Evolutionary conservation across 495 filamentous ascomycete species (phyloP).

Genomic region (Neurospora pannonica): DNA sequence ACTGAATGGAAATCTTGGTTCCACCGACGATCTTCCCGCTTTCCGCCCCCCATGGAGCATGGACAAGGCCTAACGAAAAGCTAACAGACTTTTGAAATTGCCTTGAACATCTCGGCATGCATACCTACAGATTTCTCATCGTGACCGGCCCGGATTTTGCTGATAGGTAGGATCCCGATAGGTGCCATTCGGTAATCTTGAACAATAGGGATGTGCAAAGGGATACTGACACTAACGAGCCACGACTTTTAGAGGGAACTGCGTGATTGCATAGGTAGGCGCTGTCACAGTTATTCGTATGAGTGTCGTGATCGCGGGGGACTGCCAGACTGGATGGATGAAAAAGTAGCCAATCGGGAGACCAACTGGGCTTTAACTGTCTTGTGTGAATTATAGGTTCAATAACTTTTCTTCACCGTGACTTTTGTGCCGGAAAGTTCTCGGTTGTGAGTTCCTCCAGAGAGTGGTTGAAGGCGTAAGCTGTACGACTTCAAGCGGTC

Average conservation of each 20-base stretch:
- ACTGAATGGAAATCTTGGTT: not conserved
- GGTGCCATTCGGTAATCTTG: not conserved
- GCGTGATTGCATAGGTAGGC: not conserved
- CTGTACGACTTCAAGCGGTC: not conserved
- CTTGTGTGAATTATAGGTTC: no score
- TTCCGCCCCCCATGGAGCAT: not conserved
- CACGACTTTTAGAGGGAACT: not conserved
- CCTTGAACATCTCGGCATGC: not conserved
- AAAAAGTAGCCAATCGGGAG: no score
- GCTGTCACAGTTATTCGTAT: not conserved
- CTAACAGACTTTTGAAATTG: not conserved
- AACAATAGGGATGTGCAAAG: not conserved
- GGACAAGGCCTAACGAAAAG: not conserved
- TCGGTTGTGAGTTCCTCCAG: not conserved
- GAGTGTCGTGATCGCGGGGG: not conserved
- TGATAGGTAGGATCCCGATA: not conserved
- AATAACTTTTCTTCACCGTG: not conserved
- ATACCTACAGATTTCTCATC: not conserved
- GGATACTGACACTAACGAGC: not conserved
- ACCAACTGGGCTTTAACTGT: not conserved
- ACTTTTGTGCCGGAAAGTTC: not conserved
- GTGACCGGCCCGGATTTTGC: not conserved
- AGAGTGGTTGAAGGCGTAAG: not conserved
- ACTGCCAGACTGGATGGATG: not conserved
- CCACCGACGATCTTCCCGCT: not conserved